Conservation (phyloP, 2,329 filamentous ascomycete species). For the Dactylellina drechsleri region DNA sequence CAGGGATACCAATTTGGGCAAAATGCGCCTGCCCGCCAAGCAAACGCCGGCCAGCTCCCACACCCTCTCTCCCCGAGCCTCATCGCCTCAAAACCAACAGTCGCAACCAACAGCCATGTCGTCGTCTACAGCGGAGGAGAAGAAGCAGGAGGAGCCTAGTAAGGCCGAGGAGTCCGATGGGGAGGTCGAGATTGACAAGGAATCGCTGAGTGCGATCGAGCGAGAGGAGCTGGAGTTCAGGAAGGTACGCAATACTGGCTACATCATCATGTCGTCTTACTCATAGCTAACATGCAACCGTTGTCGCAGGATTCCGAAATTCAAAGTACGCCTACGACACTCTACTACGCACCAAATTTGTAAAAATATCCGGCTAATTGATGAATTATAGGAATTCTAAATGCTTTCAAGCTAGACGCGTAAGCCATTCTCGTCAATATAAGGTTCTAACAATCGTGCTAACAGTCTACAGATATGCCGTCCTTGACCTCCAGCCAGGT, state of each 20-base stretch:
- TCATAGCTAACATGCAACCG: slow-evolving; percentile 21
- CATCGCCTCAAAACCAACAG: slow-evolving; percentile 2
- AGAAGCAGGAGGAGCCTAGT: slow-evolving; percentile 37
- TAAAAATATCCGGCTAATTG: background rate
- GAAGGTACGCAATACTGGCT: slow-evolving; percentile 52
- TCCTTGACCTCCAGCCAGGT: slow-evolving; percentile 93
- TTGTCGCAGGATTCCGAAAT: slow-evolving; percentile 84
- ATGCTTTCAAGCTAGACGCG: slow-evolving; percentile 84
- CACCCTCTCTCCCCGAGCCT: background rate
- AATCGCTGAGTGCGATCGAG: slow-evolving; percentile 57
- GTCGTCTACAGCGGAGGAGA: slow-evolving; percentile 34
- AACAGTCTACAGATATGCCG: slow-evolving; percentile 75
- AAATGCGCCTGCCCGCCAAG: slow-evolving; percentile 19
- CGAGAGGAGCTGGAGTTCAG: slow-evolving; percentile 58
- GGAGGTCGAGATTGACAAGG: slow-evolving; percentile 57
- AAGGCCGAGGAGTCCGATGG: slow-evolving; percentile 46
- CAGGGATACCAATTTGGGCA: slow-evolving; percentile 24
- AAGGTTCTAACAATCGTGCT: slow-evolving; percentile 20
- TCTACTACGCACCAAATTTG: slow-evolving; percentile 38
- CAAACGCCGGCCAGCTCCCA: background rate
- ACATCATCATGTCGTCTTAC: background rate
- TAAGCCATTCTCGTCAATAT: slow-evolving; percentile 60
- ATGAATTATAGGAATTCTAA: slow-evolving; percentile 71
- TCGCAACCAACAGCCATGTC: slow-evolving; percentile 17
- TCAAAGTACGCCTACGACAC: slow-evolving; percentile 68